These are phyloP conservation scores for Mortierella alpina DNA, from an alignment of 192 early-diverging fungal genomes.

Conservation along the genomic window DNA sequence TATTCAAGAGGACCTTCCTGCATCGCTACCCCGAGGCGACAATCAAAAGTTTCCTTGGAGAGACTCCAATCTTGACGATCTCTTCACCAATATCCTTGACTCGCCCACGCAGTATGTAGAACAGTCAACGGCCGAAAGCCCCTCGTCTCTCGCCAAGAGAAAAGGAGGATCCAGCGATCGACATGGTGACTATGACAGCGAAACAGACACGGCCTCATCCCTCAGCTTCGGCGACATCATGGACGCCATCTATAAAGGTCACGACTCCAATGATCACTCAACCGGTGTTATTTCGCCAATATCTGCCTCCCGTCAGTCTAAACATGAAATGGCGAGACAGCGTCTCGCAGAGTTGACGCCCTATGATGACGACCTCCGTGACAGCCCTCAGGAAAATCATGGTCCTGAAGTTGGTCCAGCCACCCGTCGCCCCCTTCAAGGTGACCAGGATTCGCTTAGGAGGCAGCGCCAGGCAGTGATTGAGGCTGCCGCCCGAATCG, in stretches of 20 bases:
- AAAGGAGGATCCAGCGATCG: background rate
- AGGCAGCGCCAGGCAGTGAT: slow-evolving; percentile 17
- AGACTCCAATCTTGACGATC: slow-evolving; percentile 27
- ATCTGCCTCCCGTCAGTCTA: slow-evolving; percentile 13
- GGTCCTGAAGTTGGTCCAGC: slow-evolving; percentile 3
- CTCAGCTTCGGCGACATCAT: slow-evolving; percentile 32
- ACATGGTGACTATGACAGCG: background rate
- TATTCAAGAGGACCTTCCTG: slow-evolving; percentile 4
- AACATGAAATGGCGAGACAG: slow-evolving; percentile 23
- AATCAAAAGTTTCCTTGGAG: slow-evolving; percentile 33
- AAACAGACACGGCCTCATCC: slow-evolving; percentile 10
- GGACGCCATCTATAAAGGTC: slow-evolving; percentile 22
- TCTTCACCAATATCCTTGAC: slow-evolving; percentile 34
- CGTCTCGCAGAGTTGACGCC: slow-evolving; percentile 21
- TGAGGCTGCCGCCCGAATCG: slow-evolving; percentile 19
- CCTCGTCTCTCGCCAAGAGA: background rate
- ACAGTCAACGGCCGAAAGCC: slow-evolving; percentile 19
- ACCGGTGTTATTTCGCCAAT: background rate
- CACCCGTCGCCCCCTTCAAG: background rate
- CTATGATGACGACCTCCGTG: background rate
- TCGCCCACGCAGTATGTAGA: background rate
- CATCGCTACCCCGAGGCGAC: slow-evolving; percentile 3
- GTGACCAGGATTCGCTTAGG: slow-evolving; percentile 25
- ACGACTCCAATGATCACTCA: slow-evolving; percentile 8
- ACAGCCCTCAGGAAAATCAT: background rate